These are phyloP conservation scores for Vitis hybrid DNA, from an alignment of 177 flowering plant genomes.

Conservation along the genomic window DNA sequence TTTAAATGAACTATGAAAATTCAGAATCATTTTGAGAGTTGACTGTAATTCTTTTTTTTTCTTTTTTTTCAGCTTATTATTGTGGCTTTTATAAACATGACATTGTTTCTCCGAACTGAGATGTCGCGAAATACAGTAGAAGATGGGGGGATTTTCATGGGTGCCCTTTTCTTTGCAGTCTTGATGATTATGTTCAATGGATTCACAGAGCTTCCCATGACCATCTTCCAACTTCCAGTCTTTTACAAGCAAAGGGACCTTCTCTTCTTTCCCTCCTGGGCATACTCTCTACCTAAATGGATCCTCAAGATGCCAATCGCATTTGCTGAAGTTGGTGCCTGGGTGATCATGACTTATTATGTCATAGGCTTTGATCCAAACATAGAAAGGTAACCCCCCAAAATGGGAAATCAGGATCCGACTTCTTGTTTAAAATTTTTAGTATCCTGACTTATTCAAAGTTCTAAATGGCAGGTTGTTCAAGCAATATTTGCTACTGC, in stretches of 20 bases:
- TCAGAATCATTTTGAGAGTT: not conserved
- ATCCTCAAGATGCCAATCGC: conserved; percentile 28
- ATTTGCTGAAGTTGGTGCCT: conserved; percentile 26
- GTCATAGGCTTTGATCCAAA: conserved; percentile 34
- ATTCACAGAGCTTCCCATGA: conserved; percentile 24
- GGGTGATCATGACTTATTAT: conserved; percentile 26
- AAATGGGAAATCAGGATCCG: not conserved
- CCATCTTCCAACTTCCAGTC: conserved; percentile 25
- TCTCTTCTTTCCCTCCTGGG: conserved; percentile 33
- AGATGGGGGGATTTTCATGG: conserved; percentile 31
- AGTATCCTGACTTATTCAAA: not conserved
- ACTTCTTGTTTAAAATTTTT: no score
- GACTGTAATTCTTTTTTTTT: not conserved
- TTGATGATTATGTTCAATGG: conserved; percentile 24
- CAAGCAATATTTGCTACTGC: conserved; percentile 45
- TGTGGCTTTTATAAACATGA: conserved; percentile 27
- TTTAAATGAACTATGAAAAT: not conserved
- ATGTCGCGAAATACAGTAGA: conserved; percentile 19
- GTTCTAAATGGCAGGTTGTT: conserved; percentile 36
- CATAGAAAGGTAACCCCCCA: conserved; percentile 21
- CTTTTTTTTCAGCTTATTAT: conserved; percentile 20
- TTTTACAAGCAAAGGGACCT: conserved; percentile 34
- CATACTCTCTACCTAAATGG: conserved; percentile 34
- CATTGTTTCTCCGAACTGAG: conserved; percentile 31
- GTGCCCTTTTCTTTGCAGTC: conserved; percentile 24